Evolutionary conservation across 345 rosid species (phyloP), one percentile per base, ranked within the genome.

Genomic region (Bruguiera parviflora): DNA sequence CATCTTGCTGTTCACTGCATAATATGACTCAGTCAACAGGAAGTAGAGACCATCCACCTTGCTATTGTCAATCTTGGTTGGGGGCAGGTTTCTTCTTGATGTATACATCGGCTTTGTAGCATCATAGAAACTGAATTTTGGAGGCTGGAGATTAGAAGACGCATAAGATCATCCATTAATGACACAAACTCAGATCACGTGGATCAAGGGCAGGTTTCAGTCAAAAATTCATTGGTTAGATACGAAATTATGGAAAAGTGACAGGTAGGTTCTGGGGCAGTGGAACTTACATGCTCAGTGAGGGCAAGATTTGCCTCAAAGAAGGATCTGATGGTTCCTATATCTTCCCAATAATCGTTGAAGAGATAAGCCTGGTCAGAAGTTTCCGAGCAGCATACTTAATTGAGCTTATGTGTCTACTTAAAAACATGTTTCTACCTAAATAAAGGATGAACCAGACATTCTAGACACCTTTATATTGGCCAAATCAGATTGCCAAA

Each of bases 281-380:
- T 43, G 49, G 49, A 43, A 69, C 89, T 86, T 83, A 94, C 98
- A 83, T 94, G 96, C 73, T 81, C 92, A 24, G 97, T 89, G 65
- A 94, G 91, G 64, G 97, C 96, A 67, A 94, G 96, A 77, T 91
- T 94, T 73, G 96, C 97, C 73, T 86, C 86, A 58, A 94, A 94
- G 88, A 91, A 94, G 65, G 98, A 94, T 86, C 94, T 80, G 84
- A 94, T 89, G 9, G 97, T 94, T 75, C 98, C 97, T 49, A 94
- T 94, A 72, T 94, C 98, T 82, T 94, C 96, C 97, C 98, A 91
- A 68, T 94, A 94, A 71, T 91, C 97, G 67, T 94, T 89, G 75
- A 94, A 94, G 73, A 94, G 87, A 77, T 86, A 89, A 67, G 98
- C 98, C 97, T 94, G 89, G 59, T 61, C 76, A 77, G 63, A 71